These are phyloP conservation scores for Alternaria metachromatica DNA, from an alignment of 2,329 filamentous ascomycete genomes.

Conservation along the genomic window DNA sequence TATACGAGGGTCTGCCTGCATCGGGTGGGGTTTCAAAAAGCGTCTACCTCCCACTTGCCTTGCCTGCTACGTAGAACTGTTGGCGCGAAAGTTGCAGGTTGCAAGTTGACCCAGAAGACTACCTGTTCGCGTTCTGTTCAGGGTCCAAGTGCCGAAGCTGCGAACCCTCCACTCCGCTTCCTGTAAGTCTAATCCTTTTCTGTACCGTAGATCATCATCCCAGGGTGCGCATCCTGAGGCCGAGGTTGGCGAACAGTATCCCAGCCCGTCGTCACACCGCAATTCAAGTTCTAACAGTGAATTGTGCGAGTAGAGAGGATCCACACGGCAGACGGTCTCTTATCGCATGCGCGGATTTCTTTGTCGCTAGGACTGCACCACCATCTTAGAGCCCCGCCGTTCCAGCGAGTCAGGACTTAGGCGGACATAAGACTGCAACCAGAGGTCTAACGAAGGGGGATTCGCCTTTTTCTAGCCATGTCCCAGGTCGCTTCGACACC, in stretches of 20 bases:
- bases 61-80: background rate
- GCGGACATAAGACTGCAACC: constrained; percentile 13
- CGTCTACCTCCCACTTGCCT: constrained; percentile 16
- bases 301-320: background rate
- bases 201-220: constrained; percentile 16
- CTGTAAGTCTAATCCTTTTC: constrained; percentile 25
- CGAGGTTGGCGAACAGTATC: constrained; percentile 11
- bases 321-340: background rate
- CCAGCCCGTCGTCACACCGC: constrained; percentile 18
- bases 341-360: constrained; percentile 2
- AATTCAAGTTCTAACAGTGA: constrained; percentile 19
- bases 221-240: constrained; percentile 27
- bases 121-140: background rate
- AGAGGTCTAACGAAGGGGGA: constrained; percentile 7
- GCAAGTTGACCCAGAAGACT: background rate
- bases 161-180: constrained; percentile 12
- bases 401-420: constrained; percentile 23
- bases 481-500: constrained; percentile 29
- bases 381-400: constrained; percentile 17
- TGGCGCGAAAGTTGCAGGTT: background rate
- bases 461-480: constrained; percentile 30
- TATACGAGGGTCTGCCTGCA: constrained; percentile 15
- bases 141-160: constrained; percentile 7
- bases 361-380: constrained; percentile 2
- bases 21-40: constrained; percentile 20